Conservation (phyloP, 768 basidiomycete genomes). For the Boletus rubropictus region DNA sequence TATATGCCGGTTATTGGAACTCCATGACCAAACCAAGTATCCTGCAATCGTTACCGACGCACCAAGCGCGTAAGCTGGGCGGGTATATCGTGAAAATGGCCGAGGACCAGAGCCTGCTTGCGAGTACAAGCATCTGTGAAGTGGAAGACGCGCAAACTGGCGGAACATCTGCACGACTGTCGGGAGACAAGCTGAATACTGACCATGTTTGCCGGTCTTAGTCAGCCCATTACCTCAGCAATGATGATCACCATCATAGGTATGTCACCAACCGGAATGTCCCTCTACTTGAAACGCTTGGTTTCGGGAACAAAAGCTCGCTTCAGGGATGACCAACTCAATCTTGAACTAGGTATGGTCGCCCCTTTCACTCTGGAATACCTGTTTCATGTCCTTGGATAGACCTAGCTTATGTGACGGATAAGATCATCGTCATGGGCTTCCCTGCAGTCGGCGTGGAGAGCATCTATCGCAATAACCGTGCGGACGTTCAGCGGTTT, state of each 20-base stretch:
- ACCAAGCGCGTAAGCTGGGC: constrained; percentile 34
- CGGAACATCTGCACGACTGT: constrained; percentile 51
- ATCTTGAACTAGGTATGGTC: constrained; percentile 64
- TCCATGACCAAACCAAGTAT: constrained; percentile 46
- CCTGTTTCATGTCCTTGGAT: neutral
- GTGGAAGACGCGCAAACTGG: constrained; percentile 46
- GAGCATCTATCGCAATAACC: constrained; percentile 71
- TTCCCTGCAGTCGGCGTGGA: constrained; percentile 80
- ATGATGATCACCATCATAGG: neutral
- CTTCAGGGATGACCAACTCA: constrained; percentile 60
- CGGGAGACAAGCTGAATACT: neutral
- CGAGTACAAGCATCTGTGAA: constrained; percentile 52
- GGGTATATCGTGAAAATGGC: constrained; percentile 23
- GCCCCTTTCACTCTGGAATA: constrained; percentile 12
- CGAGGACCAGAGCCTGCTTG: constrained; percentile 20
- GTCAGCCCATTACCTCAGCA: constrained; percentile 24
- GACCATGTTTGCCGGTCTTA: constrained; percentile 9
- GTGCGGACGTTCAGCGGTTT: constrained; percentile 71
- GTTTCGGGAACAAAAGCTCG: constrained; percentile 82
- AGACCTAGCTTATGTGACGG: constrained; percentile 67
- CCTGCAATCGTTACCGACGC: constrained; percentile 41
- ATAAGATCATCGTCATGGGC: constrained; percentile 74
- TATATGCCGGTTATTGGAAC: constrained; percentile 37
- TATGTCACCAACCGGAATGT: constrained; percentile 27
- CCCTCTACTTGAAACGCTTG: constrained; percentile 61